phyloP scores from a whole-genome alignment of 2,329 filamentous ascomycete genomes.

The Chlorencoelia australis region DNA sequence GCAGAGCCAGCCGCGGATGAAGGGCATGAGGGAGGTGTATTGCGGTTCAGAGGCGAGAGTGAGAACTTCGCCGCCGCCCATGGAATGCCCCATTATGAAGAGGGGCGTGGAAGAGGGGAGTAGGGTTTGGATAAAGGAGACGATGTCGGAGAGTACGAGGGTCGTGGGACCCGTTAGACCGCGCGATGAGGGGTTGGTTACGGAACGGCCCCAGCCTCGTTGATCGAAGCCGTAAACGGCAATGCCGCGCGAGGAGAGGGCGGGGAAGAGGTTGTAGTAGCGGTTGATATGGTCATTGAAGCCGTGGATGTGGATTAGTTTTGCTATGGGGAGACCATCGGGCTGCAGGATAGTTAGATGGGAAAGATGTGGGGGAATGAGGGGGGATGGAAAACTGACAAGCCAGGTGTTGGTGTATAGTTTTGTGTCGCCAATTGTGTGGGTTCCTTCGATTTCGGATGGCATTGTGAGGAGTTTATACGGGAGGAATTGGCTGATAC shows the following conservation, averaged over 20 bases:
- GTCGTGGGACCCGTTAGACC: conserved; percentile 67
- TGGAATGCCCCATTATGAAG: conserved; percentile 84
- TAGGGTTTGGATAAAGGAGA: conserved; percentile 57
- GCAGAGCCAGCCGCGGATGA: conserved; percentile 63
- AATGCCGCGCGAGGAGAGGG: conserved; percentile 61
- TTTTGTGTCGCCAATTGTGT: conserved; percentile 20
- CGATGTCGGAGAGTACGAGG: conserved; percentile 67
- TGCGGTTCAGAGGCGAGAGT: conserved; percentile 42
- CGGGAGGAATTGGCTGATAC: too few relatives aligned
- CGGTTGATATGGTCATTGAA: conserved; percentile 79
- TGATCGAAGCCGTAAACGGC: conserved; percentile 74
- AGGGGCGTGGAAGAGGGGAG: conserved; percentile 47
- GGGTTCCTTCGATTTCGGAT: conserved; percentile 24
- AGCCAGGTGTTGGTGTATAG: conserved; percentile 28
- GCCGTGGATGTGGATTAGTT: conserved; percentile 76
- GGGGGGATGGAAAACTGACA: conserved; percentile 11
- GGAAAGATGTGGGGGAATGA: neutral
- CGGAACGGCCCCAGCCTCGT: conserved; percentile 76
- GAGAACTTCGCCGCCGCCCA: conserved; percentile 75
- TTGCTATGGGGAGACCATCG: conserved; percentile 41
- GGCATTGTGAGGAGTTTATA: conserved; percentile 17
- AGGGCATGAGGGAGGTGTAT: conserved; percentile 44
- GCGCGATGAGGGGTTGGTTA: conserved; percentile 46
- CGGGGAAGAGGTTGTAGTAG: conserved; percentile 65
- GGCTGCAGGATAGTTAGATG: conserved; percentile 16